A percentile compares a stretch with the other conserved stretches of the same genome.
Evolutionary conservation across 768 basidiomycete genomes (phyloP).

Genomic region (Leccinum arenicola): DNA sequence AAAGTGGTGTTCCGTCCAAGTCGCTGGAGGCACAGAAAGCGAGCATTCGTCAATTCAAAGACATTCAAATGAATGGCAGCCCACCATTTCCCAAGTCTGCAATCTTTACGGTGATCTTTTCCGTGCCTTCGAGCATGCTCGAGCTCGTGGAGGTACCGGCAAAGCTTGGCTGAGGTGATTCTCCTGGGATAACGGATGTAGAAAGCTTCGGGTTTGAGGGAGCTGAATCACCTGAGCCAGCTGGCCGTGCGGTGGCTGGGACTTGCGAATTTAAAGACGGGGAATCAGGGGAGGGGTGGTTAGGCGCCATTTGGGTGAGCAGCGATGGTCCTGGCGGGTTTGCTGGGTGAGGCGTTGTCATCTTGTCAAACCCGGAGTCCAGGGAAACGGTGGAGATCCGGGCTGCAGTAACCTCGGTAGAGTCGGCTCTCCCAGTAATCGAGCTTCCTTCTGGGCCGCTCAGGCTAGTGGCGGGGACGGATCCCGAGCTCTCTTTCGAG

Average conservation of each 20-base stretch:
- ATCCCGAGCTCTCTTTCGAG: slow-evolving; percentile 24
- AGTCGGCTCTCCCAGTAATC: slow-evolving; percentile 29
- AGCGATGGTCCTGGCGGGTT: slow-evolving; percentile 62
- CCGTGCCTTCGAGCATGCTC: slow-evolving; percentile 37
- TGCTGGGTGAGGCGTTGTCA: slow-evolving; percentile 33
- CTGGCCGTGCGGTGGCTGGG: slow-evolving; percentile 18
- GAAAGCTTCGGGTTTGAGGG: slow-evolving; percentile 24
- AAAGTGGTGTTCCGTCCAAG: slow-evolving; percentile 93
- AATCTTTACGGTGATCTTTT: slow-evolving; percentile 96
- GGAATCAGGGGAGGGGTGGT: slow-evolving; percentile 19
- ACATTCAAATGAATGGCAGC: background rate
- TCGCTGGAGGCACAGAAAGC: slow-evolving; percentile 40
- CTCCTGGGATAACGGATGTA: slow-evolving; percentile 27
- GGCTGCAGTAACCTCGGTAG: slow-evolving; percentile 47
- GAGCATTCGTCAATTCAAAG: background rate
- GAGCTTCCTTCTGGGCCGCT: slow-evolving; percentile 13
- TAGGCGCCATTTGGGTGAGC: slow-evolving; percentile 66
- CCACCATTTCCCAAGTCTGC: slow-evolving; percentile 89
- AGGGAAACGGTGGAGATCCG: slow-evolving; percentile 49
- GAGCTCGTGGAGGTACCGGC: slow-evolving; percentile 26
- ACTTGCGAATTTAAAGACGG: slow-evolving; percentile 28
- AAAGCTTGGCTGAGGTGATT: slow-evolving; percentile 27
- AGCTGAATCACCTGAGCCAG: slow-evolving; percentile 20
- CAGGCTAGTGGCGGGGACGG: slow-evolving; percentile 7
- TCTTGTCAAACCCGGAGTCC: slow-evolving; percentile 39